Base-by-base conservation (phyloP, 2,329 filamentous ascomycete genomes). In the Periglandula ipomoeae region DNA sequence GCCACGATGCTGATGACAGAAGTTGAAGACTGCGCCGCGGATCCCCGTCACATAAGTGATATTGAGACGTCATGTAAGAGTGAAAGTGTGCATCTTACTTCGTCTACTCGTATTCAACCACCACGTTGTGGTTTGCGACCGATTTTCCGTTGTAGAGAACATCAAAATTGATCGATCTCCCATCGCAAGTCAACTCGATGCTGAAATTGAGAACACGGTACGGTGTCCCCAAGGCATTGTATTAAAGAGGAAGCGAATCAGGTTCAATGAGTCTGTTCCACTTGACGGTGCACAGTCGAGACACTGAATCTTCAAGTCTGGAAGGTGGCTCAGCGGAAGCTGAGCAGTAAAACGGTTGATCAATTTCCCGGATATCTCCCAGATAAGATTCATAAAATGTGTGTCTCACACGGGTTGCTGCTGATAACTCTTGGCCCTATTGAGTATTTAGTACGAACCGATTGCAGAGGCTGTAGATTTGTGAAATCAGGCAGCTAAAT, bases 171-270 rank as follows among this genome's bases (percentile, higher is more conserved):
- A 46, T 20, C 6, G 44, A 23, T 8, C 26, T 30, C 7, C 48
- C 48, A 24, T 46, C 38, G 30, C 43, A 50, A 11, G 26, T 50
- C 48, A 50, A 46, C 19, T 46, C 44, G 24, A 48, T 34, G 3
- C 44, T 32, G 26, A 2, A 44, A 2, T 46, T 4, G 13, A 46
- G 43, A 15, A 15, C 10, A 10, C 20, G 35, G n/a, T 42, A 42
- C 10, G n/a, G 9, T 5, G 6, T 8, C 2, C 46, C 46, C 3
- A 17, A 4, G 6, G 1, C 2, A n/a, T 38, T 44, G 8, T 15
- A 26, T 17, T 26, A 1, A 13, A 40, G 2, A n/a, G 39, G 30
- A 17, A 34, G 17, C n/a, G 41, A 44, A 9, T 37, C 8, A 5
- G 13, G 10, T 3, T 23, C 10, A 10, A 40, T 35, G 3, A 8